phyloP scores from a whole-genome alignment of 2,329 filamentous ascomycete species.

The Aurifilum marmelostoma region DNA sequence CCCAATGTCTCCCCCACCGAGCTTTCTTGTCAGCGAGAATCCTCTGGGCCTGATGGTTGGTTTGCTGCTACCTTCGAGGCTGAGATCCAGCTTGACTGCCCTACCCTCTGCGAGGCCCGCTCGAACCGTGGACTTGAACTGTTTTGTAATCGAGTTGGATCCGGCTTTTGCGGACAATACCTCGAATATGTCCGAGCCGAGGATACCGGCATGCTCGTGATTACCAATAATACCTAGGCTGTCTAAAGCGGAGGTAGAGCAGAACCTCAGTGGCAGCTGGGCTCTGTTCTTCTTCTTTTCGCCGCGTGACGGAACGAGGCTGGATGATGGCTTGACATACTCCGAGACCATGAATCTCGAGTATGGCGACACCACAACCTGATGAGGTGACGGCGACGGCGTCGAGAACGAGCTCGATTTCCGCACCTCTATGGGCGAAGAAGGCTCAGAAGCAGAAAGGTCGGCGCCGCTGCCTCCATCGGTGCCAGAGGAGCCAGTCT shows the following conservation, averaged over 20 bases:
- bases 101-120: slow-evolving; percentile 15
- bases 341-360: slow-evolving; percentile 21
- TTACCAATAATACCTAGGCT: slow-evolving; percentile 16
- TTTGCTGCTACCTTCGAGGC: slow-evolving; percentile 5
- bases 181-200: slow-evolving; percentile 22
- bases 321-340: slow-evolving; percentile 8
- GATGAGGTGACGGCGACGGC: neutral
- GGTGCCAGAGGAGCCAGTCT: neutral
- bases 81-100: slow-evolving; percentile 19
- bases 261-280: slow-evolving; percentile 17
- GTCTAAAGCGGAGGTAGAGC: slow-evolving; percentile 17
- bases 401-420: neutral
- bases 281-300: slow-evolving; percentile 14
- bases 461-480: slow-evolving; percentile 5
- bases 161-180: slow-evolving; percentile 16
- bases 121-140: slow-evolving; percentile 18
- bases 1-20: neutral
- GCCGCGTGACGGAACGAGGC: neutral
- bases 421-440: slow-evolving; percentile 8
- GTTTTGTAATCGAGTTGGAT: slow-evolving; percentile 19
- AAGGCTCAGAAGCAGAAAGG: slow-evolving; percentile 12
- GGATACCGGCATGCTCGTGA: slow-evolving; percentile 1
- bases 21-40: slow-evolving; percentile 17
- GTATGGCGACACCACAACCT: slow-evolving; percentile 19
- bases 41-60: slow-evolving; percentile 7